Conservation (phyloP, 2,329 filamentous ascomycete species). For the Aspergillus sp. region DNA sequence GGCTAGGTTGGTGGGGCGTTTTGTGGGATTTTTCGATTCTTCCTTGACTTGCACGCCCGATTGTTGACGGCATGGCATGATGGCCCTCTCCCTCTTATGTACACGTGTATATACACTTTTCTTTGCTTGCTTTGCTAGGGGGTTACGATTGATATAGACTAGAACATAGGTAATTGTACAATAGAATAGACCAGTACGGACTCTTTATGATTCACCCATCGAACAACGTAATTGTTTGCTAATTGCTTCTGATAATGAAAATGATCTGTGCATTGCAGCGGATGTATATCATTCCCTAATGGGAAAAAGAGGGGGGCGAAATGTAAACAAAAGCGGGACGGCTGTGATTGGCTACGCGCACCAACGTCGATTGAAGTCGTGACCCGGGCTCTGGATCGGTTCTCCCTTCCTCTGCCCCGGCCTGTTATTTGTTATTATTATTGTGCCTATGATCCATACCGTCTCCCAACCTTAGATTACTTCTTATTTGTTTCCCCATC, state of each 20-base stretch:
- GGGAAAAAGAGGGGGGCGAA: constrained; percentile 10
- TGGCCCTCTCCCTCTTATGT: constrained; percentile 1
- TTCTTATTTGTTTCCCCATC: constrained; percentile 6
- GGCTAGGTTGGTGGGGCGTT: constrained; percentile 16
- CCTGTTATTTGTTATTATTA: constrained; percentile 10
- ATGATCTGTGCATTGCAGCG: neutral
- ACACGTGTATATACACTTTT: constrained; percentile 12
- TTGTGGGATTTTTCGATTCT: constrained; percentile 10
- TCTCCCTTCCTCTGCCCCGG: constrained; percentile 17
- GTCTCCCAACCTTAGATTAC: neutral
- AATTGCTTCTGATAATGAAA: no score
- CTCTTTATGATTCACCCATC: no score
- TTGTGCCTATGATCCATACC: neutral
- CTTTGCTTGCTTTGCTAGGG: neutral
- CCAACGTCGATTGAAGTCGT: neutral
- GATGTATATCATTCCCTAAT: neutral
- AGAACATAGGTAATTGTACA: constrained; percentile 10
- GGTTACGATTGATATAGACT: constrained; percentile 5
- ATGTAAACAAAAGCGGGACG: constrained; percentile 23
- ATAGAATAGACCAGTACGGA: neutral
- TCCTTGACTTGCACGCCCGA: neutral
- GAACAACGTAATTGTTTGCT: no score
- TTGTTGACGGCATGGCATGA: constrained; percentile 12
- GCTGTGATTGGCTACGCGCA: constrained; percentile 10
- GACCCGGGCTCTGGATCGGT: neutral